Conservation (phyloP, 371 early-diverging fungal species). For the Apophysomyces sp. region DNA sequence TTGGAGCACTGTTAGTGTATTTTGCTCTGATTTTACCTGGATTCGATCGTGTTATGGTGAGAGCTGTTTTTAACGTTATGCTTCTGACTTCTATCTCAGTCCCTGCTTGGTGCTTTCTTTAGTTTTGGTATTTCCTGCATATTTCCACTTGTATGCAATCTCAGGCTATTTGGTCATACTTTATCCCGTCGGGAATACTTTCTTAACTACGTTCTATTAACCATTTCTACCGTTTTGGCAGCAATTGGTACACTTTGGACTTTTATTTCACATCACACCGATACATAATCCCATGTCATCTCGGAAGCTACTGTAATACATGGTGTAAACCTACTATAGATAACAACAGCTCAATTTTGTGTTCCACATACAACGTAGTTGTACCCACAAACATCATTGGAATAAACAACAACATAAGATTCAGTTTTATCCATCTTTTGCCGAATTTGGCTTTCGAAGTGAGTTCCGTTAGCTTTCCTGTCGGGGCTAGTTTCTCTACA, state of each 20-base stretch:
- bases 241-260: conserved; percentile 36
- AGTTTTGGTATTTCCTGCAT: conserved; percentile 56
- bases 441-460: no score
- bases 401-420: no score
- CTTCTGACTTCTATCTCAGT: not conserved
- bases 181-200: conserved; percentile 14
- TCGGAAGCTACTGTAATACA: no score
- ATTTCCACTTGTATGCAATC: conserved; percentile 54
- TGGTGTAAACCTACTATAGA: no score
- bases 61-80: not conserved
- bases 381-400: no score
- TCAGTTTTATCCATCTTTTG: no score
- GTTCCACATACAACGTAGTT: no score
- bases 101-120: conserved; percentile 60
- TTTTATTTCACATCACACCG: conserved; percentile 5
- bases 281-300: no score
- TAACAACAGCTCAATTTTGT: no score
- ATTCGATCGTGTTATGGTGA: conserved; percentile 58
- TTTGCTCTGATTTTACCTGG: conserved; percentile 55
- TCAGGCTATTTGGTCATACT: conserved; percentile 35
- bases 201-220: conserved; percentile 21
- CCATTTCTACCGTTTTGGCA: conserved; percentile 27
- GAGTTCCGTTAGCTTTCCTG: no score
- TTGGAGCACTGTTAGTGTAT: conserved; percentile 31
- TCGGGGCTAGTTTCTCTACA: no score